These are phyloP conservation scores for Apiotrichum mycotoxinovorans DNA, from an alignment of 1,284 basidiomycete species.

Conservation along the genomic window DNA sequence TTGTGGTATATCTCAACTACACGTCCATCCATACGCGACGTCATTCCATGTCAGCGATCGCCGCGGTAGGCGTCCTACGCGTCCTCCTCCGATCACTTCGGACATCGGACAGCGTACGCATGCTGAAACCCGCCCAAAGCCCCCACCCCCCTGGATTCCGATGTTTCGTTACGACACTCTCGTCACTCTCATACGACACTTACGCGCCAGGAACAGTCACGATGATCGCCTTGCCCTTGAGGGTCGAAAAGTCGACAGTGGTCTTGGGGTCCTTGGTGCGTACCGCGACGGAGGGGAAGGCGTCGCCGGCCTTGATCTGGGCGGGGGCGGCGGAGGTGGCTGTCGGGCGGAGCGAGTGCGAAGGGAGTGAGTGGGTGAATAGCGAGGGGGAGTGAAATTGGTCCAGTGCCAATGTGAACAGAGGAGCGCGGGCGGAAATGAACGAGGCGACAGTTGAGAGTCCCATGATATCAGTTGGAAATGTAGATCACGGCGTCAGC, in stretches of 20 bases:
- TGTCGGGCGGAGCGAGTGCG: constrained; percentile 42
- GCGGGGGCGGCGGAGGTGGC: constrained; percentile 54
- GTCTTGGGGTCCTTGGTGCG: constrained; percentile 59
- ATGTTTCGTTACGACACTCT: neutral
- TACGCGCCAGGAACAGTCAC: constrained; percentile 53
- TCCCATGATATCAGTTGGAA: neutral
- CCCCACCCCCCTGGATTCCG: no score
- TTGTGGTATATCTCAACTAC: no score
- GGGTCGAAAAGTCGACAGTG: constrained; percentile 54
- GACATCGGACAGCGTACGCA: no score
- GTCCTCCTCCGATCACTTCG: no score
- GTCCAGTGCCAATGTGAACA: no score
- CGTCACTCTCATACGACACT: constrained; percentile 12
- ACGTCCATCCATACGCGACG: no score
- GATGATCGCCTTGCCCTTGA: constrained; percentile 66
- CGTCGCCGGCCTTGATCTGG: constrained; percentile 54
- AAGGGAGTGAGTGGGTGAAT: constrained; percentile 9
- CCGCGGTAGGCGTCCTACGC: no score
- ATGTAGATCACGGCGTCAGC: neutral
- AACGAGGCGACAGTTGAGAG: neutral
- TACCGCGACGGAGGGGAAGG: constrained; percentile 55
- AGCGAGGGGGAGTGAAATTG: constrained; percentile 53
- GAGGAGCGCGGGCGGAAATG: no score
- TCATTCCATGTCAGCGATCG: no score
- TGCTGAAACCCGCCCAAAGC: no score